phyloP scores from a whole-genome alignment of 1,139 yeast genomes.

The Scheffersomyces parashehatae region DNA sequence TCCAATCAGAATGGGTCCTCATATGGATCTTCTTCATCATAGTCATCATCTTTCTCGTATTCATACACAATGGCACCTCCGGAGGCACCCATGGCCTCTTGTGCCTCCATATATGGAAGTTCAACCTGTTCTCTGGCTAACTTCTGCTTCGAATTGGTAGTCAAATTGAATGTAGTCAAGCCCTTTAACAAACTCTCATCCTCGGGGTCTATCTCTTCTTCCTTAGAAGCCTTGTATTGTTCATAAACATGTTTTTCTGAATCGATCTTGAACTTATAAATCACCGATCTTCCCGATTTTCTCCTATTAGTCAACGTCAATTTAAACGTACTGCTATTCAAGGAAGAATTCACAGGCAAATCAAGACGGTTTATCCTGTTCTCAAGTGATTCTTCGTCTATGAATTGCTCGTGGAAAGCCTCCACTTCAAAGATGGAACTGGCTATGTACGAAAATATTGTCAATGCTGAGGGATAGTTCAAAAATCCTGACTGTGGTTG shows the following conservation, averaged over 20 bases:
- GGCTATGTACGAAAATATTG: slow-evolving; percentile 64
- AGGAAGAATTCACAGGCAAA: slow-evolving; percentile 44
- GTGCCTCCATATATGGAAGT: slow-evolving; percentile 87
- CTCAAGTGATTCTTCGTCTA: slow-evolving; percentile 54
- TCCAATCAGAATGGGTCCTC: slow-evolving; percentile 79
- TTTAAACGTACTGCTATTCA: slow-evolving; percentile 50
- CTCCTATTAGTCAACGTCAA: slow-evolving; percentile 66
- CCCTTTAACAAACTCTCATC: slow-evolving; percentile 56
- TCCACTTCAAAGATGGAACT: slow-evolving; percentile 64
- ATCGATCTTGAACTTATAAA: slow-evolving; percentile 57
- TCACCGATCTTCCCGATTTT: slow-evolving; percentile 78
- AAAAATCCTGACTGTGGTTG: slow-evolving; percentile 18
- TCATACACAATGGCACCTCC: slow-evolving; percentile 93
- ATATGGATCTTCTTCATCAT: slow-evolving; percentile 96
- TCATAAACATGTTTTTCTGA: slow-evolving; percentile 51
- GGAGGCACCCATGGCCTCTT: slow-evolving; percentile 65
- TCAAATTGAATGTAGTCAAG: slow-evolving; percentile 83
- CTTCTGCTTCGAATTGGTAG: slow-evolving; percentile 73
- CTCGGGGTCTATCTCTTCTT: slow-evolving; percentile 18
- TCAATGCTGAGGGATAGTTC: slow-evolving; percentile 54
- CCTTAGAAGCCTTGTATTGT: slow-evolving; percentile 26
- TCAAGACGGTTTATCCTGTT: slow-evolving; percentile 39
- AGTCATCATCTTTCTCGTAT: slow-evolving; percentile 82
- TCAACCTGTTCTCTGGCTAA: slow-evolving; percentile 82
- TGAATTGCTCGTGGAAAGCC: slow-evolving; percentile 32